Base-by-base conservation (phyloP, 192 early-diverging fungal genomes). In the Coemansia sp. region DNA sequence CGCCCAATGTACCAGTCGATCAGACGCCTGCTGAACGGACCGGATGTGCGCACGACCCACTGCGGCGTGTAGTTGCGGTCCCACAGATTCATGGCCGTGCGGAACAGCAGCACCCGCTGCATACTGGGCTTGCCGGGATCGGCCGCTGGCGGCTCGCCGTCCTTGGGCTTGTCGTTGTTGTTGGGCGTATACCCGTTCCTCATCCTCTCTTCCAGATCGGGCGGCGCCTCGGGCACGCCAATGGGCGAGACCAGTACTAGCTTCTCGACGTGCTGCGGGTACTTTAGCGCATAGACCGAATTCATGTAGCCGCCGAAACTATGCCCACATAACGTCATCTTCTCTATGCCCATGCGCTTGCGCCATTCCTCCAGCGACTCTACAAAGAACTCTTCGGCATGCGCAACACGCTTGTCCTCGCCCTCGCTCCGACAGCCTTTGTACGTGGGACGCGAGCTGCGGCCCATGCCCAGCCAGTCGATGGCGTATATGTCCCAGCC, bases 391-490 rank as follows among this genome's bases (percentile, higher is more conserved):
- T 79, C 67, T 73, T 97, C 94, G 1, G 93, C 86, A 67, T 70
- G 59, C 9, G 69, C 63, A 41, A 88, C 87, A 34, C 87, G 79
- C 31, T 64, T 72, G 63, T 89, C 77, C 75, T 83, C 75, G 11
- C 70, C 76, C 67, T 57, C 74, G 68, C 62, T 50, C 53, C 68
- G 82, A 41, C 63, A 63, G 57, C 87, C 78, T 6, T 67, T 72
- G 70, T 90, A 95, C 21, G 81, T 78, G 17, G 93, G 91, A 6
- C 94, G 84, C n/a, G 90, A 89, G 68, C 87, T 90, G 70, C 92
- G 87, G 39, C 92, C 96, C 93, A 94, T 96, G n/a, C 96, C 95
- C 2, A 98, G 84, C 96, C 96, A 98, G 86, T 98, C 96, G 51
- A 85, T 75, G 34, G 75, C 35, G 39, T 78, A 85, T 8, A 85